Evolutionary conservation across 1,284 basidiomycete genomes (phyloP).

Genomic region (Puccinia triticina): DNA sequence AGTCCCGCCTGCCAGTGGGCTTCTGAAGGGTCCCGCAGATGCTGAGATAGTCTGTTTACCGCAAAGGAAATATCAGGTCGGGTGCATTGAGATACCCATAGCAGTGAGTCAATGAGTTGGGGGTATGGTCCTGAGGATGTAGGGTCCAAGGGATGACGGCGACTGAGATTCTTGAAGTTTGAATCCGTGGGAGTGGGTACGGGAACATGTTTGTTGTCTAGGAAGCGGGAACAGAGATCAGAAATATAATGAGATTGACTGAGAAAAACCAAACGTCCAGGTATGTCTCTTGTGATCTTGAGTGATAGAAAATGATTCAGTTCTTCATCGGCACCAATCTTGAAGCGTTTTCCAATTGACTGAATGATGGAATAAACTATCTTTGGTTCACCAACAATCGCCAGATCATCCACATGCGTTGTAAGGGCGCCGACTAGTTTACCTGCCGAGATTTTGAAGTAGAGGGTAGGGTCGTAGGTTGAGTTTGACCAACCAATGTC

Average conservation of each 20-base stretch:
- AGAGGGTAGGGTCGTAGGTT: conserved; percentile 28
- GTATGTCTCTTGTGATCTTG: background rate
- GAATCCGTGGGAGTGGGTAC: background rate
- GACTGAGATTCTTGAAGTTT: background rate
- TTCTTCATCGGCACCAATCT: background rate
- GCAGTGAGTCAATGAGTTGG: too few relatives aligned
- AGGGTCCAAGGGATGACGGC: background rate
- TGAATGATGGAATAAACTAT: background rate
- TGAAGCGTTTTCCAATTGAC: background rate
- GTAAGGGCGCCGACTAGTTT: conserved; percentile 5
- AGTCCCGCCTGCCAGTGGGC: too few relatives aligned
- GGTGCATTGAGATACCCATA: too few relatives aligned
- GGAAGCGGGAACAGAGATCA: background rate
- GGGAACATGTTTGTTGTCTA: background rate
- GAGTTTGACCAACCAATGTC: too few relatives aligned
- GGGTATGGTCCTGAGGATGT: background rate
- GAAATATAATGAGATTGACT: conserved; percentile 19
- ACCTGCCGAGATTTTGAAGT: background rate
- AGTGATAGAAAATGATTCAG: background rate
- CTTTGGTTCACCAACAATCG: background rate
- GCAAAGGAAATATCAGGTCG: too few relatives aligned
- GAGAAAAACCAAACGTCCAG: background rate
- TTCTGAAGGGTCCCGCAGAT: too few relatives aligned
- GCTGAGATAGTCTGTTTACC: too few relatives aligned
- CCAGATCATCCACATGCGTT: background rate